Evolutionary conservation across 179 eudicot species (phyloP).

Genomic region (Amaranthus tricolor): DNA sequence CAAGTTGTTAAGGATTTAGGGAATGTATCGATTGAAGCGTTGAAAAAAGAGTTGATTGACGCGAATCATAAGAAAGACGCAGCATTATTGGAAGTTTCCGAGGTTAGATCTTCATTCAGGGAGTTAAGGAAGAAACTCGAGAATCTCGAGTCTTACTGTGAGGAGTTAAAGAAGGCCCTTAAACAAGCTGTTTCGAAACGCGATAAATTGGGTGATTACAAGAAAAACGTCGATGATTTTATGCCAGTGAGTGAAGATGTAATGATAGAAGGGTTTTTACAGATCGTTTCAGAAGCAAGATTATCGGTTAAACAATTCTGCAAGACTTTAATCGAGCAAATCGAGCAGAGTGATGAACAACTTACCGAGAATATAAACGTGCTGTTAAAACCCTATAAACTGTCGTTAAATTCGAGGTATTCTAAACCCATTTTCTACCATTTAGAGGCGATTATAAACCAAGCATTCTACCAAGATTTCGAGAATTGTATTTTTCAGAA

Average conservation of each 20-base stretch:
- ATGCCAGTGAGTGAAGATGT: slow-evolving; percentile 81
- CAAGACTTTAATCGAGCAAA: slow-evolving; percentile 52
- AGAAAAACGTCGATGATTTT: slow-evolving; percentile 26
- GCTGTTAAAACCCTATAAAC: slow-evolving; percentile 73
- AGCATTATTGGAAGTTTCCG: slow-evolving; percentile 62
- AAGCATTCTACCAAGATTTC: slow-evolving; percentile 72
- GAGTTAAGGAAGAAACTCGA: slow-evolving; percentile 65
- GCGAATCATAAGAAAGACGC: slow-evolving; percentile 71
- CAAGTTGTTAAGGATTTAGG: slow-evolving; percentile 43
- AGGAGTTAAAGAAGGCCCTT: slow-evolving; percentile 71
- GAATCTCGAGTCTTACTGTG: slow-evolving; percentile 69
- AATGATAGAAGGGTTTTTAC: slow-evolving; percentile 93
- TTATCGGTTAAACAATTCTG: slow-evolving; percentile 78
- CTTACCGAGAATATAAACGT: slow-evolving; percentile 53
- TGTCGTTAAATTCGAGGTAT: slow-evolving; percentile 56
- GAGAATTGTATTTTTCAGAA: slow-evolving; percentile 76
- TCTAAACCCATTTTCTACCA: slow-evolving; percentile 73
- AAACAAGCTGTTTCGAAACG: slow-evolving; percentile 46
- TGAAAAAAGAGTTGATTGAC: slow-evolving; percentile 63
- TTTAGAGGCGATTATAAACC: slow-evolving; percentile 82
- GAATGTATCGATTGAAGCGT: slow-evolving; percentile 43
- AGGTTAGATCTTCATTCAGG: slow-evolving; percentile 76
- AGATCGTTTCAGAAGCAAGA: slow-evolving; percentile 87
- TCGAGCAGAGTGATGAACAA: slow-evolving; percentile 58
- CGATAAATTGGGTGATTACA: slow-evolving; percentile 32